A percentile compares a stretch with the other conserved stretches of the same genome.
phyloP scores from a whole-genome alignment of 2,329 filamentous ascomycete genomes.

The Colletotrichum sp. region DNA sequence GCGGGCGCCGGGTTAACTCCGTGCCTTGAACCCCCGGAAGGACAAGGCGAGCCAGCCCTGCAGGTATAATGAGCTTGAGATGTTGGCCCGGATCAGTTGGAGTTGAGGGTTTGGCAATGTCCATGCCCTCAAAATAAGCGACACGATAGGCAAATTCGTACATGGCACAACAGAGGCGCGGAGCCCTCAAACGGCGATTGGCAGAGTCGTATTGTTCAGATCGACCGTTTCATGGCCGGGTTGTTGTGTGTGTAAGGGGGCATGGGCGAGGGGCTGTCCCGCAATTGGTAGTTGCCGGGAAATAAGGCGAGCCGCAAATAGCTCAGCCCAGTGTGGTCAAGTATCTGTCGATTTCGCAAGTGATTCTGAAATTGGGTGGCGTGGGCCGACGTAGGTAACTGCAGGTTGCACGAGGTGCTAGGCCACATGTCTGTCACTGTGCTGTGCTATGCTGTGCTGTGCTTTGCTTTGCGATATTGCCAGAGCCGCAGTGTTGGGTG shows the following conservation, averaged over 20 bases:
- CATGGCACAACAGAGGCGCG: not conserved
- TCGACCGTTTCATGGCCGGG: not conserved
- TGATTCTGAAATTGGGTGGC: not conserved
- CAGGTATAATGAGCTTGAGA: not conserved
- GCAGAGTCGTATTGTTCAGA: not conserved
- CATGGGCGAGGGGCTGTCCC: not conserved
- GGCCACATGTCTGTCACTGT: too few relatives aligned
- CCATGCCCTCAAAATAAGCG: not conserved
- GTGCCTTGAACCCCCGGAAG: not conserved
- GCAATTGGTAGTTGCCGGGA: not conserved
- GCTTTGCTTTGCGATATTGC: not conserved
- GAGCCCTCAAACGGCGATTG: not conserved
- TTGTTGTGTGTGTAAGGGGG: not conserved
- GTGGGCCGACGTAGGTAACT: not conserved
- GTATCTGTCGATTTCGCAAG: conserved; percentile 1
- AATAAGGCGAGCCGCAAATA: not conserved
- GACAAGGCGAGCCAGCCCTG: not conserved
- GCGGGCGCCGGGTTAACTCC: not conserved
- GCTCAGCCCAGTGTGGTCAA: not conserved
- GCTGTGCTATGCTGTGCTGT: not conserved
- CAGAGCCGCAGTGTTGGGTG: not conserved
- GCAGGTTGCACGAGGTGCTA: not conserved
- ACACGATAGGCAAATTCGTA: not conserved
- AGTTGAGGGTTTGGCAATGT: not conserved
- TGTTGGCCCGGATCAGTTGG: not conserved